These are phyloP conservation scores for Coelastrella sp. DNA, from an alignment of 139 green algal genomes.

Conservation along the genomic window DNA sequence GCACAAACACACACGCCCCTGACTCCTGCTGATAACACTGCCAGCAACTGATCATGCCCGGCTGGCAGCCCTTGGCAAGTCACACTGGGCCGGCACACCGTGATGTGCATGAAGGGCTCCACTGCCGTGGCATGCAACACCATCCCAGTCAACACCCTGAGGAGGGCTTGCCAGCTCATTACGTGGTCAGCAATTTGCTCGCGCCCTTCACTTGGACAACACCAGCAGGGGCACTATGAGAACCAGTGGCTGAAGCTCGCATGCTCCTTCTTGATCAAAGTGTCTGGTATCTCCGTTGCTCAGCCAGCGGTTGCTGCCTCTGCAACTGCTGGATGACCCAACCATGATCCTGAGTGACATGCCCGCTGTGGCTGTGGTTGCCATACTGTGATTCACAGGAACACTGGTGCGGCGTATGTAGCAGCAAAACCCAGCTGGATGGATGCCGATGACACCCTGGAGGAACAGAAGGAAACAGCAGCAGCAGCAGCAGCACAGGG, in stretches of 20 bases:
- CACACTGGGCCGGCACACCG: too few species aligned
- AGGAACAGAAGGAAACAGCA: background rate
- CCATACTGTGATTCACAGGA: background rate
- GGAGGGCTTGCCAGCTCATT: background rate
- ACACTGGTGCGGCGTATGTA: background rate
- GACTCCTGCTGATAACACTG: background rate
- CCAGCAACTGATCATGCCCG: too few species aligned
- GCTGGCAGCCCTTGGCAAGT: too few species aligned
- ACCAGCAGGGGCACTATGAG: background rate
- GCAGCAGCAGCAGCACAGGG: background rate
- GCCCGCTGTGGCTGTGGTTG: background rate
- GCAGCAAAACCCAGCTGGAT: background rate
- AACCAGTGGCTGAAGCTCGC: background rate
- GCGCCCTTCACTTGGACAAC: background rate
- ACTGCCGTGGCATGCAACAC: too few species aligned
- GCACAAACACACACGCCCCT: background rate
- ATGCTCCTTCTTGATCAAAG: background rate
- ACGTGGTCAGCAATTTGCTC: background rate
- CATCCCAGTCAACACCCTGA: background rate
- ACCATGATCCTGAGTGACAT: background rate
- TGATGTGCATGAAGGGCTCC: too few species aligned
- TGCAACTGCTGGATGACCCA: background rate
- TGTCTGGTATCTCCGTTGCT: background rate
- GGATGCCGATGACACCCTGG: background rate
- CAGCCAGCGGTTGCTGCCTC: background rate